Evolutionary conservation across 108 stramenopile genomes (phyloP).

Genomic region (Nitzschia palea): DNA sequence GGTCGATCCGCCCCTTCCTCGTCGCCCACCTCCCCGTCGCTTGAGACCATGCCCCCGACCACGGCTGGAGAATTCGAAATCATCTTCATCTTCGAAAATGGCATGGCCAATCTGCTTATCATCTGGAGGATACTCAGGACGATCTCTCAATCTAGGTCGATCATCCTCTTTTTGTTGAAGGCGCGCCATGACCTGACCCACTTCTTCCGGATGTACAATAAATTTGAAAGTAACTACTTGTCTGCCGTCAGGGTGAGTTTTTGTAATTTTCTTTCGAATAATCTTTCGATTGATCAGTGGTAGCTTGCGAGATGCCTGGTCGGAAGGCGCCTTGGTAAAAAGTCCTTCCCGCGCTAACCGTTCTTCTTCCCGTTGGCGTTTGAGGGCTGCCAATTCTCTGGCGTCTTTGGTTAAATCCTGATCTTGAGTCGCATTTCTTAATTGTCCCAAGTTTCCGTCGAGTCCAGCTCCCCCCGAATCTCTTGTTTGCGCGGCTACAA

Average conservation of each 20-base stretch:
- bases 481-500: constrained; percentile 60
- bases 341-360: constrained; percentile 61
- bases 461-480: constrained; percentile 32
- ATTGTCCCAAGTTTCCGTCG: constrained; percentile 31
- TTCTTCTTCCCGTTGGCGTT: constrained; percentile 76
- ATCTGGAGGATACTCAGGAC: constrained; percentile 39
- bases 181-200: constrained; percentile 57
- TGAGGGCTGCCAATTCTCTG: constrained; percentile 70
- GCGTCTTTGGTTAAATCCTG: constrained; percentile 75
- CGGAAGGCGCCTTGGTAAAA: constrained; percentile 17
- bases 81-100: constrained; percentile 85
- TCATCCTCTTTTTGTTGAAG: constrained; percentile 40
- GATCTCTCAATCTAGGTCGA: constrained; percentile 2
- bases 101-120: constrained; percentile 77
- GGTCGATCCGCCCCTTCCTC: constrained; percentile 15
- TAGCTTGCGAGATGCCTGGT: background rate
- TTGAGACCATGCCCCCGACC: constrained; percentile 25
- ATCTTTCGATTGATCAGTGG: constrained; percentile 45
- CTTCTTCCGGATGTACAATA: constrained; percentile 67
- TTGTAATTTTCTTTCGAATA: constrained; percentile 72
- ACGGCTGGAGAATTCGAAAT: constrained; percentile 46
- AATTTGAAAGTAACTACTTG: constrained; percentile 83
- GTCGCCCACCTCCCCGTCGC: constrained; percentile 18
- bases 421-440: constrained; percentile 43
- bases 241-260: constrained; percentile 77